Conservation (phyloP, 768 basidiomycete species). For the Sporobolomyces phaffii region DNA sequence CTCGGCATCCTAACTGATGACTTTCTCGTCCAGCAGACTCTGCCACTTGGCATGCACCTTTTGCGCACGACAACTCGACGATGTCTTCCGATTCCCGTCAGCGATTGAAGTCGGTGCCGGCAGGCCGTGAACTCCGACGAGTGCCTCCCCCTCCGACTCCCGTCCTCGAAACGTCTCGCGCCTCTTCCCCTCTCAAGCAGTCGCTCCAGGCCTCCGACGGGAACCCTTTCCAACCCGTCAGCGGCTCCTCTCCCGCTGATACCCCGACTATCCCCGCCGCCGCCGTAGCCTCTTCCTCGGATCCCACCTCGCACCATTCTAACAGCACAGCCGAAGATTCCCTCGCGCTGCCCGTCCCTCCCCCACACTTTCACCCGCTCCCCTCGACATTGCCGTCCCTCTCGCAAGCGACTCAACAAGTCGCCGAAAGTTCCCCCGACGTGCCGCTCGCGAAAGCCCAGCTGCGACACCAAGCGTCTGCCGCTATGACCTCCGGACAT, state of each 20-base stretch:
- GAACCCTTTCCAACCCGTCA: background rate
- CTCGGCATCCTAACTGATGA: background rate
- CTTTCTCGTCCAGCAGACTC: background rate
- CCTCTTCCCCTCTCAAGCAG: background rate
- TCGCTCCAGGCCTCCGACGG: background rate
- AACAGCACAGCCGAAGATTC: background rate
- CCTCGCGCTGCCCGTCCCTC: slow-evolving; percentile 4
- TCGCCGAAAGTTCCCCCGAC: slow-evolving; percentile 20
- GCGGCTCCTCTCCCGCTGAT: background rate
- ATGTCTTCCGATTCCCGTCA: background rate
- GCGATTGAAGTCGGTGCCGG: background rate
- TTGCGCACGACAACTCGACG: slow-evolving; percentile 6
- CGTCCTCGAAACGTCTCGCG: background rate
- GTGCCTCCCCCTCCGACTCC: slow-evolving; percentile 3
- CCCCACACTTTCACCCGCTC: no score
- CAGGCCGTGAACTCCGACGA: slow-evolving; percentile 20
- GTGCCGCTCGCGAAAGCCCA: slow-evolving; percentile 8
- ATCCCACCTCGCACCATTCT: background rate
- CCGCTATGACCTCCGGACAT: no score
- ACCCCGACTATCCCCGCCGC: background rate
- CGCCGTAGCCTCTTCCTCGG: background rate
- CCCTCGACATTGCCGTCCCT: background rate
- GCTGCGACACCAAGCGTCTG: background rate
- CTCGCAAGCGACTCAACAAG: background rate
- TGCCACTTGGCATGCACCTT: slow-evolving; percentile 11